phyloP scores from a whole-genome alignment of 192 early-diverging fungal species.

The Coemansia sp. region DNA sequence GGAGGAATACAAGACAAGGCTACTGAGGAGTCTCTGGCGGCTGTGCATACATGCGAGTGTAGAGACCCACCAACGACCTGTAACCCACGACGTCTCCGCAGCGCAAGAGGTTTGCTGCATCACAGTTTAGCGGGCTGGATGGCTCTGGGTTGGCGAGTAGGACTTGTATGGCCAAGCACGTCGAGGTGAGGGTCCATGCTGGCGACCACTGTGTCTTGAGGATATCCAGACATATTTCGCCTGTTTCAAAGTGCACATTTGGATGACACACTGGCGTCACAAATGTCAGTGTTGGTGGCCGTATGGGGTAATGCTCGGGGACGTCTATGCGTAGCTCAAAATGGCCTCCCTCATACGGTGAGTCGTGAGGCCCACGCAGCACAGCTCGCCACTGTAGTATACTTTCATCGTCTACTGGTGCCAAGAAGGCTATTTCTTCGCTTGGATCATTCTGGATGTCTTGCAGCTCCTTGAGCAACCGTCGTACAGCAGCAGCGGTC shows the following conservation, averaged over 20 bases:
- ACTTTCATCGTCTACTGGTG: constrained; percentile 41
- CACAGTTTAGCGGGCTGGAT: constrained; percentile 89
- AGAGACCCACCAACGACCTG: constrained; percentile 83
- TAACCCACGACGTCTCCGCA: constrained; percentile 87
- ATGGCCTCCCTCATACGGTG: constrained; percentile 62
- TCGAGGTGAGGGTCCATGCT: constrained; percentile 89
- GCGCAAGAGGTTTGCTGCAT: constrained; percentile 90
- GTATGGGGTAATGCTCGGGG: constrained; percentile 74
- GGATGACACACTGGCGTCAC: constrained; percentile 89
- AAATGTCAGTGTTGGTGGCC: constrained; percentile 71
- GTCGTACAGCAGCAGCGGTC: constrained; percentile 49
- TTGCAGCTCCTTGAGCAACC: constrained; percentile 61
- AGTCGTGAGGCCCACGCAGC: constrained; percentile 50
- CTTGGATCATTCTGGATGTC: constrained; percentile 39
- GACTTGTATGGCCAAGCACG: constrained; percentile 78
- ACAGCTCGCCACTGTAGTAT: constrained; percentile 53
- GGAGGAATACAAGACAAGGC: background rate
- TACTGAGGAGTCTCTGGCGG: background rate
- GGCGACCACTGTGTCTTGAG: constrained; percentile 94
- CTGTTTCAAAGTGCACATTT: constrained; percentile 93
- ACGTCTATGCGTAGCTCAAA: constrained; percentile 83
- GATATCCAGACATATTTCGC: constrained; percentile 97
- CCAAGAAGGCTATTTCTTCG: constrained; percentile 32
- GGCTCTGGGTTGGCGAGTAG: constrained; percentile 88
- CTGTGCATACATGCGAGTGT: constrained; percentile 72